Evolutionary conservation across 169 alveolate genomes (phyloP).

Genomic region (Blepharisma undulans): DNA sequence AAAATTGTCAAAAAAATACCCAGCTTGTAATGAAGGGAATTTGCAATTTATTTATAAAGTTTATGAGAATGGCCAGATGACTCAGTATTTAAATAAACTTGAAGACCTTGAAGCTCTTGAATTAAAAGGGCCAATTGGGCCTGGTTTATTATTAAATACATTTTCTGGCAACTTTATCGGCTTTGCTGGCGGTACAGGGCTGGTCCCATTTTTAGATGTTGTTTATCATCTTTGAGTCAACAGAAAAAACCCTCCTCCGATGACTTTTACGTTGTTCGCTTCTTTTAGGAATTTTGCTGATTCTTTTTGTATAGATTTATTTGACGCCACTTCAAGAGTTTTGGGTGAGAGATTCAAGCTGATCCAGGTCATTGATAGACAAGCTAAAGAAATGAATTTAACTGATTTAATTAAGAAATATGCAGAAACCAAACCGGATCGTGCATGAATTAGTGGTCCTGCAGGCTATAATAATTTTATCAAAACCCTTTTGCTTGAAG

Average conservation of each 20-base stretch:
- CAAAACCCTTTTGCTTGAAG: not conserved
- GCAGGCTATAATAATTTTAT: constrained; percentile 4
- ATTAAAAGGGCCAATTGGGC: constrained; percentile 59
- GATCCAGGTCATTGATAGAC: not conserved
- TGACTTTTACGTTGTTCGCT: not conserved
- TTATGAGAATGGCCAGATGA: constrained; percentile 8
- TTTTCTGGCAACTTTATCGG: not conserved
- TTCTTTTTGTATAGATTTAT: not conserved
- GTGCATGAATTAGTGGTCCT: constrained; percentile 6
- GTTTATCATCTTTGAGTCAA: not conserved
- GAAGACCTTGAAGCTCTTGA: constrained; percentile 10
- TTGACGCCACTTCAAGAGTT: not conserved
- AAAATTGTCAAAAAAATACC: not conserved
- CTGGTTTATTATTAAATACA: constrained; percentile 43
- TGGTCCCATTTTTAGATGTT: not conserved
- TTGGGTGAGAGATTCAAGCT: not conserved
- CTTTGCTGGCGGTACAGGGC: constrained; percentile 17
- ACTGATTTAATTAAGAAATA: not conserved
- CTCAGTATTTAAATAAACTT: not conserved
- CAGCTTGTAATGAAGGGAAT: not conserved
- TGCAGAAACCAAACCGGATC: not conserved
- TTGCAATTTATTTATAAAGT: not conserved
- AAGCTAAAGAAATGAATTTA: not conserved
- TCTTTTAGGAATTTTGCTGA: not conserved
- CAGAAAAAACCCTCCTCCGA: not conserved